Base-by-base conservation (phyloP, 2,329 filamentous ascomycete species). In the Arthroderma uncinatum region DNA sequence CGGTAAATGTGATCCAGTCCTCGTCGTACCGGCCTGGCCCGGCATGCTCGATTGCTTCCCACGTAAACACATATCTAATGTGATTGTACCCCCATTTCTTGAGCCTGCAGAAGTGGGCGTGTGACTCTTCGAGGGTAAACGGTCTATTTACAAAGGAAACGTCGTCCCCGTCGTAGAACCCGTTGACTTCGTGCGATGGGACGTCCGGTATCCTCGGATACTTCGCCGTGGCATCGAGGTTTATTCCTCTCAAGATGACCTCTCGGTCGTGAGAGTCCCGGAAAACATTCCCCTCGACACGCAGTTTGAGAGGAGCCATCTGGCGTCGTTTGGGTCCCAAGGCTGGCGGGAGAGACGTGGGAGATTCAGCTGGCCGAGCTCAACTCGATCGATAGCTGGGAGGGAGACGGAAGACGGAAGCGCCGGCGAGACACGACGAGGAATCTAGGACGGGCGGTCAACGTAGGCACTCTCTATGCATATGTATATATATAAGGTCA, bases 11-110 rank as follows among this genome's bases (percentile, higher is more conserved):
- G 62, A 97, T 91, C 80, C 88, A 98, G 60, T 87, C 85, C 68
- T 98, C 89, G 66, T 98, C 94, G 70, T 97, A 98, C 66, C 82
- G 84, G 1, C 91, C 89, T 0, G 94, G 93, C 0, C 92, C 92
- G 0, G 84, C 84, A 58, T 93, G 87, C 73, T 98, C 93, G 69
- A 98, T 87, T n/a, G 93, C 92, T 73, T 98, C 93, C 93, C 93
- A 98, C 0, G 93, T 97, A 69, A 97, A 98, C 64, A 98, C 78
- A 72, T 98, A 98, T 68, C 93, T 82, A 63, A 98, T 91, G 0
- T 89, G 91, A 71, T 97, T 98, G 78, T 95, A 98, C 12, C 93
- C 93, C 78, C 86, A 95, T 66, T 86, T 85, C 65, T 86, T 88
- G 62, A 98, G 74, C 44, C 91, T 82, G 10, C 87, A 81, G 71